These are phyloP conservation scores for Elaphomyces granulatus DNA, from an alignment of 495 filamentous ascomycete genomes.

Conservation along the genomic window DNA sequence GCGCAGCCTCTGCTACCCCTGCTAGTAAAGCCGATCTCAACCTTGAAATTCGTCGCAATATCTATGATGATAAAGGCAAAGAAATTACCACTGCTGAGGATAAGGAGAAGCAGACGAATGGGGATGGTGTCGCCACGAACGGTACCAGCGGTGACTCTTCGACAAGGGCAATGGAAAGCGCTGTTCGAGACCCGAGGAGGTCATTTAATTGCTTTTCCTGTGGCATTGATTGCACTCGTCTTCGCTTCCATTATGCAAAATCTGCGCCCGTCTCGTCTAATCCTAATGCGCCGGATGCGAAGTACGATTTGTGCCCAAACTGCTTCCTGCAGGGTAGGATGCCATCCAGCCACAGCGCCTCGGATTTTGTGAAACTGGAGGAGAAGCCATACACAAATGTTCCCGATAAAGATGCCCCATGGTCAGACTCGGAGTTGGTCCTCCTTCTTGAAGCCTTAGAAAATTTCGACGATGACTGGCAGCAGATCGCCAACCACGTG, in stretches of 20 bases:
- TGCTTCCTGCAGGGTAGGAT: constrained; percentile 74
- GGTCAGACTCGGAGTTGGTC: constrained; percentile 80
- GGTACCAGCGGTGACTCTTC: constrained; percentile 33
- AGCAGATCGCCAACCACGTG: constrained; percentile 78
- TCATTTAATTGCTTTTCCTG: constrained; percentile 76
- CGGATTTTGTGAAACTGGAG: constrained; percentile 75
- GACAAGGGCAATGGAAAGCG: constrained; percentile 45
- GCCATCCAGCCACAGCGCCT: constrained; percentile 53
- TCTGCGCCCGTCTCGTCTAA: constrained; percentile 40
- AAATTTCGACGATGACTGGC: constrained; percentile 89
- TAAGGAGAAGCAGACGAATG: constrained; percentile 60
- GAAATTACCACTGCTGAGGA: constrained; percentile 46
- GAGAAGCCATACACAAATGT: constrained; percentile 60
- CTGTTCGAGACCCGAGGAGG: constrained; percentile 48
- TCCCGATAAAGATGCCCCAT: constrained; percentile 69
- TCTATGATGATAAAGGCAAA: constrained; percentile 88
- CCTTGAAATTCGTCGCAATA: constrained; percentile 81
- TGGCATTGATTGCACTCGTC: constrained; percentile 79
- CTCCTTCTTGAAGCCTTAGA: constrained; percentile 80
- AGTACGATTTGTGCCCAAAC: constrained; percentile 76
- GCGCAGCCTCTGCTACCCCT: constrained; percentile 54
- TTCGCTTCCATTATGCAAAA: constrained; percentile 78
- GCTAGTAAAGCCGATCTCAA: constrained; percentile 68
- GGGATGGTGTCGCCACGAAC: constrained; percentile 48
- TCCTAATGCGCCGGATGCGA: constrained; percentile 42